Evolutionary conservation across 257 asterid genomes (phyloP), one percentile per base, ranked within the genome.

Genomic region (Datura wrightii): DNA sequence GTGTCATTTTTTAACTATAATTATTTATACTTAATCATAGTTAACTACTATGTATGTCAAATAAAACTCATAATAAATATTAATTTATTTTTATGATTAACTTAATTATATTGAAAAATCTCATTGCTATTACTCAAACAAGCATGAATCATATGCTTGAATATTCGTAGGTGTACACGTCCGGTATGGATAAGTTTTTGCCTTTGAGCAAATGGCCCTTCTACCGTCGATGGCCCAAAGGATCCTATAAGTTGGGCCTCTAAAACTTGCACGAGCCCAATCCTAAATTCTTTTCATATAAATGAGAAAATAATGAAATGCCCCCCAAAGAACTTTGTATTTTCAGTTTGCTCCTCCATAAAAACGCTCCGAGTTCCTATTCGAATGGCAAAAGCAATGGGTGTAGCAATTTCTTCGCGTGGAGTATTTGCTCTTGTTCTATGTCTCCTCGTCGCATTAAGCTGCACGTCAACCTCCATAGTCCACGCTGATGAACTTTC

Each of bases 401-500:
- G 87, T 24, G 34, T 84, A 66, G 83, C 87, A 85, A 79, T 87
- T 42, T 54, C 88, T 36, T 71, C 84, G 53, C 34, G 34, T 56
- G 18, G 82, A 60, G 53, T 80, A 13, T 19, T 72, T 50, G 83
- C 89, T 83, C 71, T 88, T 65, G 11, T 88, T 52, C 76, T 87
- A 3, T 87, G 89, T 87, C n/a, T 90, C 69, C 71, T 90, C 18
- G 39, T 89, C 86, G 24, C 85, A 3, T 89, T 88, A 2, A 31
- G 76, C 14, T 74, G 85, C 55, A 42, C 79, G 5, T 53, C 67
- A 37, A 82, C 88, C 70, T 79, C 88, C 52, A 34, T 79, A 36
- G 79, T 46, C 80, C 82, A 87, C 24, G 84, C 90, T 37, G 84
- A 91, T 24, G 89, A 94, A 34, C 85, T 85, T 54, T 86, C 93